Evolutionary conservation across 1,139 yeast species (phyloP).

Genomic region (Tardiomyces digboiensis): DNA sequence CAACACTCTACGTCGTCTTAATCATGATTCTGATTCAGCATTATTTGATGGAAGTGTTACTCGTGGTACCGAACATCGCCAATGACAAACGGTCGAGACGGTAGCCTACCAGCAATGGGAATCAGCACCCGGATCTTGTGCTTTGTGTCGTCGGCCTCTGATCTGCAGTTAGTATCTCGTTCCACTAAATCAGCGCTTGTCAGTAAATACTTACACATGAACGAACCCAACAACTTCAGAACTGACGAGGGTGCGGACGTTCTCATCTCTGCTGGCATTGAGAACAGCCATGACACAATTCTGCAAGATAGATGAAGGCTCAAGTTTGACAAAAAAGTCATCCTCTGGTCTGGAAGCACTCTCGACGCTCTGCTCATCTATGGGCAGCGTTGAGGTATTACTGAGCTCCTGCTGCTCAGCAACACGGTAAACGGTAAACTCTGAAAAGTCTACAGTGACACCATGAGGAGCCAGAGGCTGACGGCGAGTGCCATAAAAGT

Average conservation of each 20-base stretch:
- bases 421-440: conserved; percentile 43
- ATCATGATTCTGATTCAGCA: no score
- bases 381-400: conserved; percentile 31
- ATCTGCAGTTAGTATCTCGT: conserved; percentile 15
- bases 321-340: conserved; percentile 27
- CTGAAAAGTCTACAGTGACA: conserved; percentile 42
- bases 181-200: background rate
- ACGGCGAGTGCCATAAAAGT: conserved; percentile 71
- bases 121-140: conserved; percentile 63
- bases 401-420: conserved; percentile 22
- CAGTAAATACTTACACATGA: conserved; percentile 22
- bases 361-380: conserved; percentile 25
- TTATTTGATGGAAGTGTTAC: conserved; percentile 22
- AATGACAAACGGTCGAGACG: conserved; percentile 54
- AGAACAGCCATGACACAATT: conserved; percentile 68
- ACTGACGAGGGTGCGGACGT: conserved; percentile 40
- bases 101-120: conserved; percentile 84
- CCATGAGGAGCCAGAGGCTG: conserved; percentile 73
- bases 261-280: conserved; percentile 45
- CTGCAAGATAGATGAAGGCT: conserved; percentile 51
- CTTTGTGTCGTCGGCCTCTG: conserved; percentile 60
- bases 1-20: no score
- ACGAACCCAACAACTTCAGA: conserved; percentile 62
- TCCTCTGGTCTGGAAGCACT: conserved; percentile 6
- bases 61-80: conserved; percentile 68